Evolutionary conservation across 495 filamentous ascomycete species (phyloP).

Genomic region (Symbiotaphrina buchneri): DNA sequence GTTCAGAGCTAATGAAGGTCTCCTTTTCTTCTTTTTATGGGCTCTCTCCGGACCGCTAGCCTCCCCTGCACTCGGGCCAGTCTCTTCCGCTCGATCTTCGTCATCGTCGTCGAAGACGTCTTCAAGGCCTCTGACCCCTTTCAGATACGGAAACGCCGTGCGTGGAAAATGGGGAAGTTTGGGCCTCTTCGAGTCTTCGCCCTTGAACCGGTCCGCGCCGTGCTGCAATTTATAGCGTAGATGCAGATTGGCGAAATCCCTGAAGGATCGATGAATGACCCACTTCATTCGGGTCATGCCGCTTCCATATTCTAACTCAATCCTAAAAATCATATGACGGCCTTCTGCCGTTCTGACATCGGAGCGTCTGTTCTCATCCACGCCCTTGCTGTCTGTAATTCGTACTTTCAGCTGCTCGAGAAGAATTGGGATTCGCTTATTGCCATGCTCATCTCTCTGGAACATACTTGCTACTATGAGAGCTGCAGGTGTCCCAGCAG

Average conservation of each 20-base stretch:
- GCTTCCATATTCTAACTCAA: constrained; percentile 90
- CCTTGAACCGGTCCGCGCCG: constrained; percentile 53
- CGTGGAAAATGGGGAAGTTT: constrained; percentile 78
- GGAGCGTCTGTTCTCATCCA: constrained; percentile 23
- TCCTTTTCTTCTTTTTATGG: constrained; percentile 34
- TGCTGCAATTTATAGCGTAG: constrained; percentile 72
- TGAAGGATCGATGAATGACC: constrained; percentile 69
- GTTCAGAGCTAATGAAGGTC: constrained; percentile 31
- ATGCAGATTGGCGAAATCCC: constrained; percentile 85
- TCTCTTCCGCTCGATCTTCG: constrained; percentile 23
- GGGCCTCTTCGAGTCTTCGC: constrained; percentile 23
- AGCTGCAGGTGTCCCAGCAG: constrained; percentile 76
- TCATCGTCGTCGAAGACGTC: constrained; percentile 68
- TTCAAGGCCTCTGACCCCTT: constrained; percentile 56
- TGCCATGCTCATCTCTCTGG: constrained; percentile 87
- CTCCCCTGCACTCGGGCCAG: constrained; percentile 29
- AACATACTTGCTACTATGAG: constrained; percentile 91
- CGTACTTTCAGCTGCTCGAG: constrained; percentile 85
- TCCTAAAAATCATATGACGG: constrained; percentile 68
- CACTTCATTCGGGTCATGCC: constrained; percentile 94
- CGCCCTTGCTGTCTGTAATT: constrained; percentile 53
- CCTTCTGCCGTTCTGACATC: constrained; percentile 29
- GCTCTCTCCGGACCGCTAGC: constrained; percentile 32
- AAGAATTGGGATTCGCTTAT: constrained; percentile 81
- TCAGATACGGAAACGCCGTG: constrained; percentile 78